phyloP scores from a whole-genome alignment of 352 stramenopile genomes.

The Pythium vanterpoolii region DNA sequence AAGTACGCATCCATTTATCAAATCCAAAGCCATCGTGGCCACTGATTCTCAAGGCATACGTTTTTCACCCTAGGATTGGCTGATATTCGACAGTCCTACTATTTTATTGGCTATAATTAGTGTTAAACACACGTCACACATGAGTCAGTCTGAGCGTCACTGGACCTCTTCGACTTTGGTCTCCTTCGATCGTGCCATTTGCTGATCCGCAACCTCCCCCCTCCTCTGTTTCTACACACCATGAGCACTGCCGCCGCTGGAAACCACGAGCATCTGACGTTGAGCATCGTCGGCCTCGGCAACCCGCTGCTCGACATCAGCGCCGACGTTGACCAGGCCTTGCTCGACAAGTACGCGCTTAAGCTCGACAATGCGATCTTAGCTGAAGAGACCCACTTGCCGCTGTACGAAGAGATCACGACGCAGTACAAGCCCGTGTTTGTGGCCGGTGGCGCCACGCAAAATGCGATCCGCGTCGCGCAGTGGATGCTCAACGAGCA shows the following conservation, averaged over 20 bases:
- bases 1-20: slow-evolving; percentile 1
- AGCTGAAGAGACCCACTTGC: slow-evolving; percentile 96
- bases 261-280: slow-evolving; percentile 50
- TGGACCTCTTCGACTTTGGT: slow-evolving; percentile 9
- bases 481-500: slow-evolving; percentile 98
- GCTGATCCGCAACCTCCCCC: neutral
- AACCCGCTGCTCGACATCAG: slow-evolving; percentile 99
- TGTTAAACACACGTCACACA: neutral
- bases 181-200: neutral
- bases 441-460: slow-evolving; percentile 97
- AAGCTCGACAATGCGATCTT: slow-evolving; percentile 97
- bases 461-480: slow-evolving; percentile 99
- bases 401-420: slow-evolving; percentile 95
- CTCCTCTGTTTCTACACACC: neutral
- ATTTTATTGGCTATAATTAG: slow-evolving; percentile 18
- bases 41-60: slow-evolving; percentile 8
- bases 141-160: neutral
- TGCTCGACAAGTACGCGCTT: slow-evolving; percentile 97
- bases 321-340: slow-evolving; percentile 90
- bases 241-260: slow-evolving; percentile 16
- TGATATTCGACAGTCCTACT: neutral
- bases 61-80: neutral
- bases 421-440: slow-evolving; percentile 91
- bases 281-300: slow-evolving; percentile 93
- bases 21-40: slow-evolving; percentile 5